phyloP scores from a whole-genome alignment of 2,329 filamentous ascomycete genomes.

The Epichloe hybrida region DNA sequence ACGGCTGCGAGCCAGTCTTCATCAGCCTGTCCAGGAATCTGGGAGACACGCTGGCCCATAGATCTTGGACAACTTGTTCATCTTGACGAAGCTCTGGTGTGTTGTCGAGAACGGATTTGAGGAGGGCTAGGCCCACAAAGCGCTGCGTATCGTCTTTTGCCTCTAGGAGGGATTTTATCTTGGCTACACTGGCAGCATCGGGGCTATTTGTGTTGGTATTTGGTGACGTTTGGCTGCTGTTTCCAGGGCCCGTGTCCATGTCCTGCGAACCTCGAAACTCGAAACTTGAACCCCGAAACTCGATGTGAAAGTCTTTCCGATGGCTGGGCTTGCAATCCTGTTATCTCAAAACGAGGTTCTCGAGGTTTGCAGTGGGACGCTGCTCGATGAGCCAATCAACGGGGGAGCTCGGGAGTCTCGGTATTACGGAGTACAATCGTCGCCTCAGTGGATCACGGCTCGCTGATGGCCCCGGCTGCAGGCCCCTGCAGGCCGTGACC shows the following conservation, averaged over 20 bases:
- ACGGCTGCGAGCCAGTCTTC: conserved; percentile 32
- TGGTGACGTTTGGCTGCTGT: background rate
- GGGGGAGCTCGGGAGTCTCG: background rate
- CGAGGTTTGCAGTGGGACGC: background rate
- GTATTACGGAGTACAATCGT: no score
- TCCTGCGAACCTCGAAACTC: background rate
- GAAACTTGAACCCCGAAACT: no score
- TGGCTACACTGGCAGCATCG: conserved; percentile 20
- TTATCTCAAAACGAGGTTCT: no score
- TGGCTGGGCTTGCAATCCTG: background rate
- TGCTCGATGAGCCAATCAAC: background rate
- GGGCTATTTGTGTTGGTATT: background rate
- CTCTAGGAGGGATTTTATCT: conserved; percentile 41
- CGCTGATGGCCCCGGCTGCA: background rate
- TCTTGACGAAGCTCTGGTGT: conserved; percentile 37
- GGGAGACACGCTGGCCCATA: conserved; percentile 48
- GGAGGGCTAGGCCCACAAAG: conserved; percentile 53
- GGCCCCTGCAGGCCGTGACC: background rate
- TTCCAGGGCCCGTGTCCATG: background rate
- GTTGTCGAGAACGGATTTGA: conserved; percentile 53
- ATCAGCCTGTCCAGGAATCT: conserved; percentile 53
- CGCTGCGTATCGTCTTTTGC: conserved; percentile 53
- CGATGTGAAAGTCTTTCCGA: background rate
- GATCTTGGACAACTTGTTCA: conserved; percentile 26
- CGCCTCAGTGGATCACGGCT: no score